These are phyloP conservation scores for Nicotiana undulata DNA, from an alignment of 257 asterid genomes.

Conservation along the genomic window DNA sequence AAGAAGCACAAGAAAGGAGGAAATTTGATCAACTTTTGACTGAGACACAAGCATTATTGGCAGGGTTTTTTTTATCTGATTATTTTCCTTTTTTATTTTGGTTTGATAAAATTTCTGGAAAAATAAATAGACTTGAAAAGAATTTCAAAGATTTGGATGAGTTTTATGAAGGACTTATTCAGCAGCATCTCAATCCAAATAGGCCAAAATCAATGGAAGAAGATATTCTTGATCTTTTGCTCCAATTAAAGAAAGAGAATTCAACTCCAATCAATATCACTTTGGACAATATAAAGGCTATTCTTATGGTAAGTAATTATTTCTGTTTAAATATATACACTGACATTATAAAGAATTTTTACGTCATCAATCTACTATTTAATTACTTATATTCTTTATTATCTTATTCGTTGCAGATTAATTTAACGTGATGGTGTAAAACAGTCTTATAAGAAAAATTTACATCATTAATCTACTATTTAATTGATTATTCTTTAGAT, in stretches of 20 bases:
- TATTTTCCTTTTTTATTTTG: background rate
- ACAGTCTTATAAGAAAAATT: too few species aligned
- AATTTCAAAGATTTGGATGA: background rate
- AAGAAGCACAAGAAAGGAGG: background rate
- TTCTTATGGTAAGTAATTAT: background rate
- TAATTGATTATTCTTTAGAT: too few species aligned
- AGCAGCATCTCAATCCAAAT: background rate
- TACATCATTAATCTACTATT: too few species aligned
- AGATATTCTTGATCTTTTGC: background rate
- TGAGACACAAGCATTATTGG: conserved; percentile 3
- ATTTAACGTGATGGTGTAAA: too few species aligned
- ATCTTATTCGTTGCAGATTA: too few species aligned
- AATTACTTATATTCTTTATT: too few species aligned
- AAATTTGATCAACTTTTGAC: background rate
- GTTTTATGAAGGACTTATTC: background rate
- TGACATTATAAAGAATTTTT: too few species aligned
- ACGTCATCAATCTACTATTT: too few species aligned
- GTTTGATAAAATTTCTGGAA: background rate
- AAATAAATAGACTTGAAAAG: background rate
- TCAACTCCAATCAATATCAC: background rate
- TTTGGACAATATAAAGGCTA: background rate
- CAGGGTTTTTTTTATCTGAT: conserved; percentile 5
- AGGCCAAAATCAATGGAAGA: background rate
- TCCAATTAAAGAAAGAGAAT: background rate
- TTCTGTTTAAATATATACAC: too few species aligned